Evolutionary conservation across 2,329 filamentous ascomycete genomes (phyloP).

Genomic region (Myriosclerotinia duriaeana): DNA sequence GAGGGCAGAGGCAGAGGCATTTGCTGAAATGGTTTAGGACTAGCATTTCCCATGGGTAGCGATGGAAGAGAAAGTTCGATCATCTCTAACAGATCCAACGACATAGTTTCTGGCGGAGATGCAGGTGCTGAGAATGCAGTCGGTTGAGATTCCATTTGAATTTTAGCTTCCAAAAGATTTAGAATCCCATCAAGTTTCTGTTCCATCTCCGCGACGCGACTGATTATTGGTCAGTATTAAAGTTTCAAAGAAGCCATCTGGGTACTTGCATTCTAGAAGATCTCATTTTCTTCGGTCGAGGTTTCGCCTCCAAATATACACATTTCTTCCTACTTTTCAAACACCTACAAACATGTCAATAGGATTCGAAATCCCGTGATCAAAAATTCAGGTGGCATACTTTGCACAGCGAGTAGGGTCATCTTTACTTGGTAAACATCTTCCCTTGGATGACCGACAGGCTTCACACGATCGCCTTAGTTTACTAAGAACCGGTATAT

Average conservation of each 20-base stretch:
- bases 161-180: constrained; percentile 25
- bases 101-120: constrained; percentile 10
- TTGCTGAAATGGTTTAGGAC: constrained; percentile 31
- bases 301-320: constrained; percentile 51
- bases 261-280: constrained; percentile 46
- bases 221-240: constrained; percentile 24
- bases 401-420: constrained; percentile 50
- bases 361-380: constrained; percentile 40
- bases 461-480: constrained; percentile 49
- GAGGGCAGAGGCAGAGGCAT: constrained; percentile 52
- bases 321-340: constrained; percentile 28
- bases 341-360: constrained; percentile 22
- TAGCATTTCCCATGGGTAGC: not conserved
- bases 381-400: constrained; percentile 50
- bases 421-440: constrained; percentile 51
- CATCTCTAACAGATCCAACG: constrained; percentile 13
- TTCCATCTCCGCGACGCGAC: constrained; percentile 41
- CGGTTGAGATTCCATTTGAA: constrained; percentile 25
- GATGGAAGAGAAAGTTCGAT: constrained; percentile 10
- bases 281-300: constrained; percentile 51
- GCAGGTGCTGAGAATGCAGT: not conserved
- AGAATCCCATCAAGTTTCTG: constrained; percentile 37
- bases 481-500: constrained; percentile 10
- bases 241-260: not conserved
- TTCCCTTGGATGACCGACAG: constrained; percentile 54